These are phyloP conservation scores for Zea luxurians DNA, from an alignment of 176 grass and related monocot species.

Conservation along the genomic window DNA sequence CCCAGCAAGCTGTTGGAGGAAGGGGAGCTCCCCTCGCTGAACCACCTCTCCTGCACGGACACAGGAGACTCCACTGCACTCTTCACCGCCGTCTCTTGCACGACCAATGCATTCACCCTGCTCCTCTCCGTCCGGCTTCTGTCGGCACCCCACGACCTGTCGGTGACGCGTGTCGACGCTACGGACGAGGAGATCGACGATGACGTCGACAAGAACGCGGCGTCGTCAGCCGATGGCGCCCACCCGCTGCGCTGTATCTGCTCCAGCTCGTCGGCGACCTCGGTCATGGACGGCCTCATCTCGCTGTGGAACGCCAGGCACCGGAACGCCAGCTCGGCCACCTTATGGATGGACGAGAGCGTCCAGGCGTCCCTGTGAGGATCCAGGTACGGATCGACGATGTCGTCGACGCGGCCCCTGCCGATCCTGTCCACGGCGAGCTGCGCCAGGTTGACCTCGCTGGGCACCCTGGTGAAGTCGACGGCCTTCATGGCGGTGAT, in stretches of 20 bases:
- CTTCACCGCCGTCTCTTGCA: constrained; percentile 9
- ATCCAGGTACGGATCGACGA: constrained; percentile 55
- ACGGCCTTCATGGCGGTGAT: constrained; percentile 52
- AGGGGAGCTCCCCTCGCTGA: constrained; percentile 62
- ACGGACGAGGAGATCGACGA: constrained; percentile 62
- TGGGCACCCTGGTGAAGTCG: constrained; percentile 39
- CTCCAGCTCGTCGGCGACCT: constrained; percentile 59
- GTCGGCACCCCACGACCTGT: constrained; percentile 39
- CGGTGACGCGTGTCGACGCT: constrained; percentile 44
- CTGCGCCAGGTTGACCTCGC: constrained; percentile 62
- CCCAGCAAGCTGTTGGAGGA: constrained; percentile 63
- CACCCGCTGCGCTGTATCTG: constrained; percentile 62
- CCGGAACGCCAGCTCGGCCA: constrained; percentile 67
- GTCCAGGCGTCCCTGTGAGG: constrained; percentile 59
- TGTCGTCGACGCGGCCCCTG: constrained; percentile 56
- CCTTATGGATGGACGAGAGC: constrained; percentile 53
- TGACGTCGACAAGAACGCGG: constrained; percentile 51
- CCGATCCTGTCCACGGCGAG: constrained; percentile 52
- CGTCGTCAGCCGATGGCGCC: constrained; percentile 53
- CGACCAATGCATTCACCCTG: not conserved
- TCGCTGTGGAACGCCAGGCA: constrained; percentile 73
- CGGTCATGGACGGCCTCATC: constrained; percentile 69
- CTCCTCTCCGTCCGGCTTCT: constrained; percentile 41
- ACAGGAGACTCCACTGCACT: constrained; percentile 49
- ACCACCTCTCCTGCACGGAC: constrained; percentile 67